Conservation (phyloP, 768 basidiomycete species). For the Termitomyces sp. region DNA sequence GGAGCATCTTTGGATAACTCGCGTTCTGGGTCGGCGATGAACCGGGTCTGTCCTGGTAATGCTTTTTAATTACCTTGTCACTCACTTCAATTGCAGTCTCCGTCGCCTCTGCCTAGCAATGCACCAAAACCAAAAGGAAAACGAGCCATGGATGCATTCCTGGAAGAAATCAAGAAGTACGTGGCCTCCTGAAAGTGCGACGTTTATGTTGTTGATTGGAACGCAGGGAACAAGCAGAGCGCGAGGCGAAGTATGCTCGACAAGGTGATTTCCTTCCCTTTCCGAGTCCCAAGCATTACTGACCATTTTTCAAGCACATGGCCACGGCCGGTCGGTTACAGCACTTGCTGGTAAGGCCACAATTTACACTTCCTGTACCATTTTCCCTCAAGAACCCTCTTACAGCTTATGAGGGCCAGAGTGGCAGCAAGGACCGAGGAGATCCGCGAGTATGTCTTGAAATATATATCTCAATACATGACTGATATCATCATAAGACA, state of each 20-base stretch:
- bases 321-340: conserved; percentile 73
- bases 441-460: conserved; percentile 68
- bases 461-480: not conserved
- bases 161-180: conserved; percentile 94
- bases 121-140: conserved; percentile 84
- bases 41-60: conserved; percentile 11
- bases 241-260: conserved; percentile 80
- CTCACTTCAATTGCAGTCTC: conserved; percentile 31
- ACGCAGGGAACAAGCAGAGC: conserved; percentile 82
- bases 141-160: conserved; percentile 92
- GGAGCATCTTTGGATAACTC: conserved; percentile 21
- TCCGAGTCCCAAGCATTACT: not conserved
- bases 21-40: conserved; percentile 4
- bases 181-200: conserved; percentile 8
- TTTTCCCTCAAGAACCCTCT: conserved; percentile 4
- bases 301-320: conserved; percentile 39
- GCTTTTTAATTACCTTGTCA: not conserved
- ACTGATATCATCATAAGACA: conserved; percentile 46
- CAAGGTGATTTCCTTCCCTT: conserved; percentile 38
- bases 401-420: conserved; percentile 85
- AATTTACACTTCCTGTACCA: not conserved
- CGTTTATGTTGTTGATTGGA: conserved; percentile 6
- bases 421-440: conserved; percentile 84
- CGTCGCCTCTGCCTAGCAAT: conserved; percentile 49
- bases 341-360: conserved; percentile 74